These are phyloP conservation scores for Whalleya microplaca DNA, from an alignment of 2,329 filamentous ascomycete species.

Conservation along the genomic window DNA sequence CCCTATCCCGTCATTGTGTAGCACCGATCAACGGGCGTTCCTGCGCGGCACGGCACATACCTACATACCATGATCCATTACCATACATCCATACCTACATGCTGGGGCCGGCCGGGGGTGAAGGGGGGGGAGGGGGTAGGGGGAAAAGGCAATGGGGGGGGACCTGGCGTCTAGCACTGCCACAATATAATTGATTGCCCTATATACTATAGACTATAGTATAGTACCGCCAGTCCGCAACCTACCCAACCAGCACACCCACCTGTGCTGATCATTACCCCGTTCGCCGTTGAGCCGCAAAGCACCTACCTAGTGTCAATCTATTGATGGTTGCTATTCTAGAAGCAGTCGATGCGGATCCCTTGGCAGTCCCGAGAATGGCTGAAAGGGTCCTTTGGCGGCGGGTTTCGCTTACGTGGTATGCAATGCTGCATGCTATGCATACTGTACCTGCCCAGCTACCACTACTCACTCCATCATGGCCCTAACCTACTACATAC, in stretches of 20 bases:
- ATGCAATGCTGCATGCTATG: no score
- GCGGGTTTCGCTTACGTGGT: no score
- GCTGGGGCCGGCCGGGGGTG: background rate
- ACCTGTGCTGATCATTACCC: no score
- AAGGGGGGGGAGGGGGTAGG: no score
- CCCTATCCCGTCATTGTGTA: background rate
- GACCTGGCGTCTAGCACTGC: no score
- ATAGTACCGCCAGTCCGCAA: background rate
- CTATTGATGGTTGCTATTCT: background rate
- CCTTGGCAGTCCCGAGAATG: background rate
- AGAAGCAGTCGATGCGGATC: background rate
- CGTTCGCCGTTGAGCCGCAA: background rate
- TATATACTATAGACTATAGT: background rate
- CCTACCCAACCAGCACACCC: background rate
- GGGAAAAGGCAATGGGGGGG: no score
- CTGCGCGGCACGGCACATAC: background rate
- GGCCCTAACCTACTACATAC: no score
- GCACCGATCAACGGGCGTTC: background rate
- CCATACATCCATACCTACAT: no score
- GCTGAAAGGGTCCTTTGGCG: no score
- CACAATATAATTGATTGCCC: background rate
- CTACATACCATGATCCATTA: no score
- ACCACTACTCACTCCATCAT: no score
- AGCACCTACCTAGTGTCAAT: background rate
- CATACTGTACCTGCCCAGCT: no score